Evolutionary conservation across 441 rosid species (phyloP), one percentile per base, ranked within the genome.

Genomic region (Arabidopsis lyrata): DNA sequence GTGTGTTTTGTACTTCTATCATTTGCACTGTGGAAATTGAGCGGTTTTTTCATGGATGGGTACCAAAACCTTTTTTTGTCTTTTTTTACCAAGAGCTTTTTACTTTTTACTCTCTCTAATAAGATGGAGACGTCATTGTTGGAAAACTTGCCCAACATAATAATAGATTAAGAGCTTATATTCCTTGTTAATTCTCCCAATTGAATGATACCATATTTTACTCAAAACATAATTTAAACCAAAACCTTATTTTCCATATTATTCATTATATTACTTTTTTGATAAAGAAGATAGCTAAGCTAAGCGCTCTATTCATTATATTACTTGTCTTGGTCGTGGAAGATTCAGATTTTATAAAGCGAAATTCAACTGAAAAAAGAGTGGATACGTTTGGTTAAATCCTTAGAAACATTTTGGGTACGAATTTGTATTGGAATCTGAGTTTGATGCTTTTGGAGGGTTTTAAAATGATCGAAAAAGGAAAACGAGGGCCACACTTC

Each of bases 1-100:
- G 93, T 92, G 70, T 6, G 2, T 6, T 14, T 15, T 6, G 72
- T 70, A 63, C 75, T 62, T 2, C 57, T 0, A 52, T 68, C 63
- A 52, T 67, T 69, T 62, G 70, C 71, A 27, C 68, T 47, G 36
- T 69, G 66, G 68, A 69, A 76, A 68, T 32, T 41, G 38, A 69
- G 63, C 75, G 63, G 75, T 63, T 63, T 68, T 69, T 56, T 18
- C 12, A 14, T 59, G 48, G 22, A 36, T 45, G 0, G 11, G 35
- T 45, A 69, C 47, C 56, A 34, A 55, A 56, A 44, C 9, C 13
- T 41, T 4, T 6, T 18, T 62, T n/a, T 27, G 0, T 59, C 18
- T 39, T 1, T 9, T 35, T 50, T 35, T 49, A 45, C 14, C n/a
- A 4, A 9, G 3, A 1, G 16, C 3, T 66, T 69, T 48, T 24